Evolutionary conservation across 1,284 basidiomycete genomes (phyloP).

Genomic region (Caloboletus firmus): DNA sequence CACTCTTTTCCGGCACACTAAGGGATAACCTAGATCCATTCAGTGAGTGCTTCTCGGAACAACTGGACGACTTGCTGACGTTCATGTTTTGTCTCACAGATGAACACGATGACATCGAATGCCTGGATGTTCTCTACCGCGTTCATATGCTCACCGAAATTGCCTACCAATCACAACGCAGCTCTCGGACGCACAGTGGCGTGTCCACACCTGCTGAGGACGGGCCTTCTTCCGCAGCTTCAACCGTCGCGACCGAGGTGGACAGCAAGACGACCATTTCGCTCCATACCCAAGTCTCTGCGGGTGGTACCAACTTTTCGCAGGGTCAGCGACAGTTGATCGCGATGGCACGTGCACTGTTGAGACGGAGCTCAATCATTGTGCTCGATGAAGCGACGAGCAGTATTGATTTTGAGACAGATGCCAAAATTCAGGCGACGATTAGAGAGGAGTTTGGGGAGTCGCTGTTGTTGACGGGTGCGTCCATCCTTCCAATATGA

Average conservation of each 20-base stretch:
- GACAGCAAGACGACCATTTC: conserved; percentile 45
- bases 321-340: conserved; percentile 74
- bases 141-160: conserved; percentile 57
- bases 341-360: conserved; percentile 62
- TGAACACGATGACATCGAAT: conserved; percentile 82
- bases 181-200: conserved; percentile 25
- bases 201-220: conserved; percentile 21
- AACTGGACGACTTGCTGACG: not conserved
- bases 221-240: conserved; percentile 5
- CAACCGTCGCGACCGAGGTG: conserved; percentile 30
- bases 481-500: conserved; percentile 1
- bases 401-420: conserved; percentile 61
- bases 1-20: conserved; percentile 85
- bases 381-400: conserved; percentile 73
- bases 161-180: conserved; percentile 44
- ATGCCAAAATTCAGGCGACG: conserved; percentile 62
- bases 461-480: conserved; percentile 49
- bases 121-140: conserved; percentile 48
- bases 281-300: conserved; percentile 59
- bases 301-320: conserved; percentile 70
- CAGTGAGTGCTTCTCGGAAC: conserved; percentile 35
- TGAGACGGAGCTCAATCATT: conserved; percentile 62
- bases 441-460: conserved; percentile 64
- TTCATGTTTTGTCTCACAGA: conserved; percentile 36
- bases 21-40: conserved; percentile 89